Evolutionary conservation across 202 grass and related monocot genomes (phyloP).

Genomic region (Digitaria exilis): DNA sequence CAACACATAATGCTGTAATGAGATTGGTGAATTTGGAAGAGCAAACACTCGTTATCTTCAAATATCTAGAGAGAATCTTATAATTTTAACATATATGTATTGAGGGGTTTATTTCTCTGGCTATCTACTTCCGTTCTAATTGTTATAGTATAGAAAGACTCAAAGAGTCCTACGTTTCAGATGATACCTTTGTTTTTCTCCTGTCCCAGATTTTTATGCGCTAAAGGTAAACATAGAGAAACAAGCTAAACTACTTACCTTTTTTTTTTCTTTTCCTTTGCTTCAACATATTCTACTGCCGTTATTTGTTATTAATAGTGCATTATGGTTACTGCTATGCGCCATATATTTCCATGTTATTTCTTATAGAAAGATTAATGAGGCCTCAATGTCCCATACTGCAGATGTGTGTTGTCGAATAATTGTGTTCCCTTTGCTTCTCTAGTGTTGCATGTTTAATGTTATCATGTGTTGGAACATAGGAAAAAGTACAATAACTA

Average conservation of each 20-base stretch:
- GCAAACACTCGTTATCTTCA: neutral
- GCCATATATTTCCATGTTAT: neutral
- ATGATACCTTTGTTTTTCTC: neutral
- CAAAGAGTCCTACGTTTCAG: neutral
- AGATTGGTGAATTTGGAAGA: neutral
- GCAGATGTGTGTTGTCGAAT: neutral
- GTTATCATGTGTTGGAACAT: conserved; percentile 7
- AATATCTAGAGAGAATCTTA: neutral
- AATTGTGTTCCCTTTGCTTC: neutral
- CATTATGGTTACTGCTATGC: neutral
- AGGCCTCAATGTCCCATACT: neutral
- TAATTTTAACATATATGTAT: neutral
- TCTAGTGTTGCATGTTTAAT: neutral
- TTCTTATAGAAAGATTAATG: conserved; percentile 26
- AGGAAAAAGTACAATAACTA: neutral
- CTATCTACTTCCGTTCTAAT: no score
- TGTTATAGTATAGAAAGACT: no score
- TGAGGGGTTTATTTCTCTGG: no score
- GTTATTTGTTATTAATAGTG: neutral
- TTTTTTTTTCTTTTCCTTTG: neutral
- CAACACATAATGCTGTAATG: neutral
- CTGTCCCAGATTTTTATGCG: neutral
- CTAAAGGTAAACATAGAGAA: neutral
- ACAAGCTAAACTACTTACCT: neutral
- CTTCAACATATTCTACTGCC: neutral